These are phyloP conservation scores for Spinellus fusiger DNA, from an alignment of 192 early-diverging fungal species.

Conservation along the genomic window DNA sequence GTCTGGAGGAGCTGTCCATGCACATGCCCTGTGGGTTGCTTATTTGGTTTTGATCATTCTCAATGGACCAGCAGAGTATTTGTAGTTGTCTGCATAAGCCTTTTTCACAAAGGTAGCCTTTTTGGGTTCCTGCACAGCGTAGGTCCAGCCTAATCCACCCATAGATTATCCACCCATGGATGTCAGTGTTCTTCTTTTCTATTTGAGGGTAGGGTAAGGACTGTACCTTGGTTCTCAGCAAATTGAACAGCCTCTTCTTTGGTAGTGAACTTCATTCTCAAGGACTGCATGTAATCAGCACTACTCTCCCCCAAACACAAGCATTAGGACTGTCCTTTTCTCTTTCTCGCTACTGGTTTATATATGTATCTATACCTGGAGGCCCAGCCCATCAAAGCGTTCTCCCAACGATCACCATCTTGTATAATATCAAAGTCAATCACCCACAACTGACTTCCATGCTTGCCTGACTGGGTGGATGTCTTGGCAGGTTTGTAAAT, in stretches of 20 bases:
- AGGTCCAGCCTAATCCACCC: conserved; percentile 61
- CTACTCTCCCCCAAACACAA: conserved; percentile 31
- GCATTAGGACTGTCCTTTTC: not conserved
- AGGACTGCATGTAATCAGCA: conserved; percentile 76
- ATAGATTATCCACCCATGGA: not conserved
- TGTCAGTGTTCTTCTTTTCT: not conserved
- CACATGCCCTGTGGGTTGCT: no score
- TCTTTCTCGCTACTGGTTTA: no score
- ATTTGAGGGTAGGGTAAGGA: no score
- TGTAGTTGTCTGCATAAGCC: conserved; percentile 91
- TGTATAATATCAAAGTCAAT: conserved; percentile 85
- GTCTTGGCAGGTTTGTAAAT: conserved; percentile 81
- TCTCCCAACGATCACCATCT: conserved; percentile 82
- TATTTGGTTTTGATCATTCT: conserved; percentile 84
- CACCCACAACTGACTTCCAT: conserved; percentile 75
- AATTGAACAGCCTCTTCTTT: conserved; percentile 90
- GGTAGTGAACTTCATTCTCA: conserved; percentile 73
- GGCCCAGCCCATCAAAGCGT: conserved; percentile 92
- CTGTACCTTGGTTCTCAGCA: conserved; percentile 91
- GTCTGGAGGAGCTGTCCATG: no score
- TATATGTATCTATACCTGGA: conserved; percentile 65
- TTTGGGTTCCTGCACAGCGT: conserved; percentile 90
- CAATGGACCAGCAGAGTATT: conserved; percentile 72
- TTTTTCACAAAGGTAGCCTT: conserved; percentile 71
- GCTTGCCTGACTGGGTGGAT: conserved; percentile 80